A percentile compares a stretch with the other conserved stretches of the same genome.
Evolutionary conservation across 768 basidiomycete genomes (phyloP).

Genomic region (Pleurotus platypus): DNA sequence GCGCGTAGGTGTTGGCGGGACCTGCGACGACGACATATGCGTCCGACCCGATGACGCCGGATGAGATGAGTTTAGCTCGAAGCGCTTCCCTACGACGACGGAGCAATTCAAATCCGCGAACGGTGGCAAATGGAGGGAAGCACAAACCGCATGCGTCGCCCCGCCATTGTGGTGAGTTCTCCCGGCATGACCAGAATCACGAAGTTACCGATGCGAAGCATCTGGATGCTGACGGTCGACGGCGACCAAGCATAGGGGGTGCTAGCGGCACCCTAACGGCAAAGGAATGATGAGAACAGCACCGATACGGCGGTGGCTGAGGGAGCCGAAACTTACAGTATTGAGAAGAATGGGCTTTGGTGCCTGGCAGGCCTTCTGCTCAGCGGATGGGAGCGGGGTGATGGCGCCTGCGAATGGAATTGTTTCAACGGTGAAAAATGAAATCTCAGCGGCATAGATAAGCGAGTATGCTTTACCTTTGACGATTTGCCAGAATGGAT

Average conservation of each 20-base stretch:
- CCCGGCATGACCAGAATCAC: constrained; percentile 72
- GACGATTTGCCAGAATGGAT: constrained; percentile 79
- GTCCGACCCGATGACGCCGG: constrained; percentile 58
- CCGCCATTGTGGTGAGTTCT: constrained; percentile 82
- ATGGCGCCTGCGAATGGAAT: constrained; percentile 39
- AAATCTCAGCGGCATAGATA: constrained; percentile 4
- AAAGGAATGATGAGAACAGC: constrained; percentile 10
- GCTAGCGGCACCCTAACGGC: constrained; percentile 55
- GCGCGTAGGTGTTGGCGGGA: constrained; percentile 79
- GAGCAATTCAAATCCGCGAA: too few relatives aligned
- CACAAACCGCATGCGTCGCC: constrained; percentile 65
- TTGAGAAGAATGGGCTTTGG: constrained; percentile 81
- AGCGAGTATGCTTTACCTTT: constrained; percentile 40
- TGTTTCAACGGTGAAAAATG: constrained; percentile 10
- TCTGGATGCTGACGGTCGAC: constrained; percentile 70
- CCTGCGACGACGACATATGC: constrained; percentile 78
- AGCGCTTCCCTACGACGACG: constrained; percentile 53
- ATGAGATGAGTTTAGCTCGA: constrained; percentile 58
- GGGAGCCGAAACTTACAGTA: constrained; percentile 35
- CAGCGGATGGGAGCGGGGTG: constrained; percentile 59
- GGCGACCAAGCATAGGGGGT: constrained; percentile 75
- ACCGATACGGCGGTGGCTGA: constrained; percentile 10
- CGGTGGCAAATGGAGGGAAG: not conserved
- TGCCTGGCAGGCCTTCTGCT: constrained; percentile 65
- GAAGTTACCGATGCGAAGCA: constrained; percentile 74